Evolutionary conservation across 2,329 filamentous ascomycete genomes (phyloP), one percentile per base, ranked within the genome.

Genomic region (Arthrobotrys sphaeroides): DNA sequence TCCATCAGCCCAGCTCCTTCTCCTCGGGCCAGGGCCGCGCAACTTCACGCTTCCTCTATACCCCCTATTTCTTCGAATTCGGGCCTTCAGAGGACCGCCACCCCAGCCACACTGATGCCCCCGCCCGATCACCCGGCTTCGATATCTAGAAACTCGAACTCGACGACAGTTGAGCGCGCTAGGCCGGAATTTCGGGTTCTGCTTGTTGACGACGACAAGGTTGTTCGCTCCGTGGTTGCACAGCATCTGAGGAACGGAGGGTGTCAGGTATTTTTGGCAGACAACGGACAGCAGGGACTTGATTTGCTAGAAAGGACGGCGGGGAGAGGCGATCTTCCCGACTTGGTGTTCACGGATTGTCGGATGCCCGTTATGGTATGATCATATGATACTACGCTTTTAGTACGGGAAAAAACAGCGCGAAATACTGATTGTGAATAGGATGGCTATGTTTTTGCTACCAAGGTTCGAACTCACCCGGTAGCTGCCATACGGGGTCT

Each of bases 301-400:
- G 72, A 76, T 26, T 1, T 65, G 2, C 26, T 76, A 2, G 72
- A 76, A 45, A 59, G 45, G 20, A 69, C 40, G 1, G 28, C 51
- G 7, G 60, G 43, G 4, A 16, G 22, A 7, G 72, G 65, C 5
- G 43, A 47, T 31, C 22, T 76, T 5, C 72, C 72, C 20, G 64
- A 76, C 33, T 31, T 76, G 5, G 53, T 76, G 24, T 60, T 76
- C 20, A 76, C 72, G 5, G 72, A 76, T 40, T 76, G 72, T 26
- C 57, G 72, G 42, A 76, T 76, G 72, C 72, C 72, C 1, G 24
- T 65, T 16, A 76, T 76, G 72, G 72, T 76, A 59, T 22, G 12
- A 20, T 5, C 10, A 22, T n/a, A n/a, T n/a, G n/a, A n/a, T n/a
- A n/a, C n/a, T n/a, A n/a, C n/a, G n/a, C n/a, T n/a, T n/a, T n/a